phyloP scores from a whole-genome alignment of 352 stramenopile genomes.

The Phytophthora sp. region DNA sequence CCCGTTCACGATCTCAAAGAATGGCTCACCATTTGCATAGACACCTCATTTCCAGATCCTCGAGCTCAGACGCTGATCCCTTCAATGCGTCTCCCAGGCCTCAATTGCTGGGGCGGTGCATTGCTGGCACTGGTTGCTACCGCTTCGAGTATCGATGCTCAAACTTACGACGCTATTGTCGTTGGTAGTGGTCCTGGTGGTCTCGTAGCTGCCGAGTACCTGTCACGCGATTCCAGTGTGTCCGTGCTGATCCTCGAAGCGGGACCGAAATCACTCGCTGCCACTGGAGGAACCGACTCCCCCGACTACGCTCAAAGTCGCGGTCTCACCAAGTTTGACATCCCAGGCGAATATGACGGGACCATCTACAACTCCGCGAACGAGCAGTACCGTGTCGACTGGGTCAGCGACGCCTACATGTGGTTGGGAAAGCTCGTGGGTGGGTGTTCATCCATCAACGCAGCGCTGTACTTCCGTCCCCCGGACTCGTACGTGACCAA shows the following conservation, averaged over 20 bases:
- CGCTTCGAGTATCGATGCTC: constrained; percentile 4
- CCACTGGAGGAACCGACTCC: constrained; percentile 49
- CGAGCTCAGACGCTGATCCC: not conserved
- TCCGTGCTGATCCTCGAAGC: constrained; percentile 71
- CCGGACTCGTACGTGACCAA: constrained; percentile 53
- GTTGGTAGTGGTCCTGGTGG: constrained; percentile 63
- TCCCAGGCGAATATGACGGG: constrained; percentile 64
- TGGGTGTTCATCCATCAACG: constrained; percentile 86
- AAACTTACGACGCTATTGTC: constrained; percentile 63
- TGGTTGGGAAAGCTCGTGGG: constrained; percentile 82
- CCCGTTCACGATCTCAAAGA: not conserved
- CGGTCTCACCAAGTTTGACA: constrained; percentile 71
- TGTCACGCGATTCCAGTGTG: constrained; percentile 52
- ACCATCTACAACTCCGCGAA: constrained; percentile 49
- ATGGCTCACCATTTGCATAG: too few species aligned
- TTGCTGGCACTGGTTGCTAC: constrained; percentile 3
- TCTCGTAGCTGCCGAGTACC: constrained; percentile 62
- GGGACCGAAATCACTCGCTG: constrained; percentile 45
- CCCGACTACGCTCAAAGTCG: constrained; percentile 46
- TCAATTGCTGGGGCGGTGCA: constrained; percentile 6
- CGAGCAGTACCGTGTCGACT: constrained; percentile 60
- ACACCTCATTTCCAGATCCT: constrained; percentile 11
- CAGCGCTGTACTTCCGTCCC: constrained; percentile 80
- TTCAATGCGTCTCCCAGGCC: constrained; percentile 15
- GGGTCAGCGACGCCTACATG: constrained; percentile 49